Percentiles rank a stretch among this genome's conserved stretches.
Evolutionary conservation across 2,329 filamentous ascomycete genomes (phyloP).

Genomic region (Dothiorella sarmentorum): DNA sequence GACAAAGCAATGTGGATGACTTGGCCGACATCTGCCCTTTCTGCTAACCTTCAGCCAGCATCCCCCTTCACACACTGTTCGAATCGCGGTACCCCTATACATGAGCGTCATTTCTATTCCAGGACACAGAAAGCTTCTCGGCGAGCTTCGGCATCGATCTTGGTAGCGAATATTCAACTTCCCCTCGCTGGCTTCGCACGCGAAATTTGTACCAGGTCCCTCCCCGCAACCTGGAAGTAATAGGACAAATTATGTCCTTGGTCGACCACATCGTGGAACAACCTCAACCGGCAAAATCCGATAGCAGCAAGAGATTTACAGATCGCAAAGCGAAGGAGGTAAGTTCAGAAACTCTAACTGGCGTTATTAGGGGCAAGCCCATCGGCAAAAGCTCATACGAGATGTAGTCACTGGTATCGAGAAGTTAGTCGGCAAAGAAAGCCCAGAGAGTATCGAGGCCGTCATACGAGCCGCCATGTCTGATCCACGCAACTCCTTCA

Average conservation of each 20-base stretch:
- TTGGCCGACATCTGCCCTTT: no score
- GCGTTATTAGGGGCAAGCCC: no score
- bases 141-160: not conserved
- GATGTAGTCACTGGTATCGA: no score
- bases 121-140: not conserved
- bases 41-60: no score
- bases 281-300: no score
- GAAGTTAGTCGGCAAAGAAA: no score
- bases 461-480: not conserved
- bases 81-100: not conserved
- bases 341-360: no score
- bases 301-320: no score
- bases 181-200: not conserved
- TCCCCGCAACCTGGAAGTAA: not conserved
- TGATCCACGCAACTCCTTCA: not conserved
- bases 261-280: not conserved
- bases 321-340: no score
- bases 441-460: not conserved
- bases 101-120: not conserved
- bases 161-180: not conserved
- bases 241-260: not conserved
- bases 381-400: no score
- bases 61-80: not conserved
- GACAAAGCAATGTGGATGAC: no score
- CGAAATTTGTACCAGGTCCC: not conserved